Evolutionary conservation across 208 protist species (phyloP), one percentile per base, ranked within the genome.

Genomic region (Leishmania major): DNA sequence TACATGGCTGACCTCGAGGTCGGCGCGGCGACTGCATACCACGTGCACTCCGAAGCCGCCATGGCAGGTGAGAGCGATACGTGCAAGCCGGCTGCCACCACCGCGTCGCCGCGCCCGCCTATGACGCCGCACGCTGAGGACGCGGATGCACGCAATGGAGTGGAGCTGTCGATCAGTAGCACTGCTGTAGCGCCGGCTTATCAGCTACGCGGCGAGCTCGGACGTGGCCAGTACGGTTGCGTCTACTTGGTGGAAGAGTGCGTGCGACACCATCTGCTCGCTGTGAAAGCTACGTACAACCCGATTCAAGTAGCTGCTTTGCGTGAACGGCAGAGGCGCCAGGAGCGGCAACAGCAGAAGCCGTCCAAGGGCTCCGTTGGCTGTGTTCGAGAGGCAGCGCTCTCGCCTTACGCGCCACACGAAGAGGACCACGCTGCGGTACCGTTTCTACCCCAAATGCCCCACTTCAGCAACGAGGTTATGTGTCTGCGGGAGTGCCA

Each of bases 401-500:
- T 66, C 47, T n/a, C 35, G 25, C 51, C 62, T 28, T 25, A 43
- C 62, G 22, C 62, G 45, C 35, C 35, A 22, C 25, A 15, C 8
- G 62, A 45, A 25, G 43, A 45, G 13, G 74, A 37, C 64, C 17
- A 31, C 51, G 7, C 43, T 35, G 47, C 31, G 19, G 73, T 43
- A 5, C 57, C 35, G 5, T 40, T 62, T 28, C 28, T 31, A 28
- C 59, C 71, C 19, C 60, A 45, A 2, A 15, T 45, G 1, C 51
- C 70, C 60, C 70, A 78, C 77, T 45, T 85, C 40, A 85, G 82
- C 70, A 85, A 70, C 81, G 85, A 88, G 57, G 85, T 83, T 17
- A 55, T 45, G 75, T 88, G 85, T 75, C 77, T 88, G 64, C 81
- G 55, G 51, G 78, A 88, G 59, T 88, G 85, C 81, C 72, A 81